Base-by-base conservation (phyloP, 805 yeast species). In the Yamadazyma tumulicola region DNA sequence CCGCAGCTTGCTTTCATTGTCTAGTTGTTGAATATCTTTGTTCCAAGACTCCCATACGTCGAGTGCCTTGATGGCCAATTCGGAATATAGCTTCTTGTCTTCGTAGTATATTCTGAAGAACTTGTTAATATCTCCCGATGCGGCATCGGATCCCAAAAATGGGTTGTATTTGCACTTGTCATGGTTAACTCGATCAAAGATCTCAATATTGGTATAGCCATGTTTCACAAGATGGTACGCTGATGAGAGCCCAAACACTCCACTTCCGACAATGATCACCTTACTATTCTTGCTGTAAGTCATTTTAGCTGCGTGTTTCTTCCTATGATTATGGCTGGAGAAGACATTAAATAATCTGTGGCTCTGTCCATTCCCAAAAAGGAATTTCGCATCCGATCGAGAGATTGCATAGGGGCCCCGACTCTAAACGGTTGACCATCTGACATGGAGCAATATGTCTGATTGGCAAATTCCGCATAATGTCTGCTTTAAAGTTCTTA, bases 231-330 rank as follows among this genome's bases (percentile, higher is more conserved):
- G 54, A 29, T 69, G 64, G 8, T 60, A 54, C 4, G 75, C 74
- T 4, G 67, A 55, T 13, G 77, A 67, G 12, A 74, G 54, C 1
- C 80, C 80, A 47, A 70, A 73, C 11, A 67, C 75, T 26, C 80
- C 79, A 4, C 74, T 64, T 11, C 80, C 80, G 7, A 72, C 65
- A 23, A 74, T 55, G 4, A 66, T 51, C 21, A 72, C 59, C 35
- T 47, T 49, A 10, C 18, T 13, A 12, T 29, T 19, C n/a, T 29
- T 29, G 11, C 14, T 25, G 22, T 28, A 28, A 12, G 16, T 16
- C n/a, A n/a, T n/a, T n/a, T n/a, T n/a, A n/a, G n/a, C n/a, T n/a
- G n/a, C n/a, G n/a, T n/a, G n/a, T n/a, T n/a, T n/a, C n/a, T n/a
- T n/a, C n/a, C n/a, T n/a, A n/a, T n/a, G n/a, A n/a, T n/a, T n/a